Percentiles rank a stretch among this genome's conserved stretches.
Conservation (phyloP, 2,329 filamentous ascomycete species). For the Orbilia javanica region DNA sequence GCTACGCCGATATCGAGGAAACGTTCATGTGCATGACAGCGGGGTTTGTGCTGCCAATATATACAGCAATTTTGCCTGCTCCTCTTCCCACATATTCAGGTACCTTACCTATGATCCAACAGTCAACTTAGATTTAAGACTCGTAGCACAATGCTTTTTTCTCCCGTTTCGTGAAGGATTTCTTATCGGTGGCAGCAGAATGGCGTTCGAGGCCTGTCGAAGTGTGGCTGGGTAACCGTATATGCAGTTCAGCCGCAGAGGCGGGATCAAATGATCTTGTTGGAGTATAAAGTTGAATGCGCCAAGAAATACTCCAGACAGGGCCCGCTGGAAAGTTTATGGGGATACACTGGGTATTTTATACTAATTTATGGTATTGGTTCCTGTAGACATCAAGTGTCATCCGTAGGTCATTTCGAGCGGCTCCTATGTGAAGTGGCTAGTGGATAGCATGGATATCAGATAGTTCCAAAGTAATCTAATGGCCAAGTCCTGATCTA, state of each 20-base stretch:
- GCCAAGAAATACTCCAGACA: not conserved
- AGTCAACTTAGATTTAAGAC: not conserved
- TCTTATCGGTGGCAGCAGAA: not conserved
- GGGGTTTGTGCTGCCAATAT: slow-evolving; percentile 5
- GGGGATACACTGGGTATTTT: not conserved
- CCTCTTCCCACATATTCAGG: not conserved
- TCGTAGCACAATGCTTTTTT: not conserved
- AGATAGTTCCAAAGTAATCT: not conserved
- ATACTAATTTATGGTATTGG: slow-evolving; percentile 7
- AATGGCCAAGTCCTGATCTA: not conserved
- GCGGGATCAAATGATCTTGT: slow-evolving; percentile 45
- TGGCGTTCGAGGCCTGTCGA: not conserved
- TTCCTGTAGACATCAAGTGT: not conserved
- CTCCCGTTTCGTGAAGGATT: slow-evolving; percentile 7
- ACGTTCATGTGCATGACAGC: not conserved
- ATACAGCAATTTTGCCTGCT: not conserved
- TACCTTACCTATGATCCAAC: slow-evolving; percentile 12
- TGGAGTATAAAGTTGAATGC: slow-evolving; percentile 13
- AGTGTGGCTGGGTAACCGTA: slow-evolving; percentile 20
- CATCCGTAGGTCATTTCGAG: not conserved
- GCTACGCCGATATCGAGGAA: not conserved
- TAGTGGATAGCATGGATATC: not conserved
- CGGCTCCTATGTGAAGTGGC: not conserved
- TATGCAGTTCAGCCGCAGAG: slow-evolving; percentile 46
- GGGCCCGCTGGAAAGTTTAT: not conserved